Evolutionary conservation across 169 alveolate species (phyloP), one percentile per base, ranked within the genome.

Genomic region (Eimeria tenella): DNA sequence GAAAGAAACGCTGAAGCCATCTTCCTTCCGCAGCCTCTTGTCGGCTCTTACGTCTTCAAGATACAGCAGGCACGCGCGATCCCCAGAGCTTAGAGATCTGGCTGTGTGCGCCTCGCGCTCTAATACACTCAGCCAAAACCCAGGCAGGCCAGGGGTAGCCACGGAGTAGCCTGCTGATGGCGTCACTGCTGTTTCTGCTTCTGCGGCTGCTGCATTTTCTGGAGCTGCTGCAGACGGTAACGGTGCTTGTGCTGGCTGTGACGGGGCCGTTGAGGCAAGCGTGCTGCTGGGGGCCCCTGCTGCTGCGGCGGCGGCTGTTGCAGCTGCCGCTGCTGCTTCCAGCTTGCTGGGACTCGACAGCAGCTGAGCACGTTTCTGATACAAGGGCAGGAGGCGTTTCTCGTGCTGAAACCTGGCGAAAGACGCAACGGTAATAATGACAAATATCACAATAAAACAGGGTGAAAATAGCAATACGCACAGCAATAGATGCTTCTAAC

Each of bases 281-380:
- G 42, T 31, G 42, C 42, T 31, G 42, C 42, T 31, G 17, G 77
- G 77, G 42, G 77, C 77, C 77, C 77, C 77, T 68, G 77, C 77
- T 21, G 77, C 77, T 19, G 42, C 77, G 9, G 77, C 77, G 1
- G 77, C 77, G 9, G 77, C 77, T 68, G 42, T n/a, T 19, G 77
- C 31, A 7, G 77, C 77, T 3, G 77, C 77, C 4, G 9, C 77
- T 19, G 77, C 77, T 68, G 77, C 77, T 68, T 15, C 49, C 77
- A 11, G 77, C 77, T 68, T 68, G 11, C 31, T 10, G 42, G 77
- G 77, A 8, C 31, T 0, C 1, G 77, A 68, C 50, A 68, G 77
- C 77, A 68, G 77, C 77, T 68, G 50, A 13, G 77, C 77, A 8
- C 77, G 77, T n/a, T 68, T 21, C 31, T 21, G 21, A 21, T 68